Conservation (phyloP, 805 yeast genomes). For the Yarrowia keelungensis region DNA sequence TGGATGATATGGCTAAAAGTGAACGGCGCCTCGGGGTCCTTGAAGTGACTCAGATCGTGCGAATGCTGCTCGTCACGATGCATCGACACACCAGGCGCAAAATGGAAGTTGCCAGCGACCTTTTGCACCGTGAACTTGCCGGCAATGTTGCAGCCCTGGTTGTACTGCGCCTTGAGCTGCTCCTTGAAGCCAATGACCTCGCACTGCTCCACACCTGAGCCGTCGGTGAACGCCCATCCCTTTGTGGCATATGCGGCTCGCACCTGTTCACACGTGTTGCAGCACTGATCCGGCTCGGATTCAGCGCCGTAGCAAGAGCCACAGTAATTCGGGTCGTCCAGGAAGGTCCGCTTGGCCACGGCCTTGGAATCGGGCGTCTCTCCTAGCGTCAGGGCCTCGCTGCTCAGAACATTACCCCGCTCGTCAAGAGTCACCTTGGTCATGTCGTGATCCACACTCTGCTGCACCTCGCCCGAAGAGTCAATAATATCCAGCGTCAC, state of each 20-base stretch:
- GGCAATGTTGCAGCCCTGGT: slow-evolving; percentile 87
- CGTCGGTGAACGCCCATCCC: slow-evolving; percentile 92
- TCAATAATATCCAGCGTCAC: slow-evolving; percentile 88
- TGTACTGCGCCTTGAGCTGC: slow-evolving; percentile 62
- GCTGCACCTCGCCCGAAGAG: slow-evolving; percentile 81
- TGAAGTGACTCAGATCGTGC: slow-evolving; percentile 83
- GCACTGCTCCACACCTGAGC: slow-evolving; percentile 86
- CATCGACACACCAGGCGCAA: slow-evolving; percentile 91
- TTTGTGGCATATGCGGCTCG: slow-evolving; percentile 75
- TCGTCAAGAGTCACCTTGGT: slow-evolving; percentile 67
- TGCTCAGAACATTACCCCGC: slow-evolving; percentile 58
- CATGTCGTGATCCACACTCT: slow-evolving; percentile 77
- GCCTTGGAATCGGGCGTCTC: slow-evolving; percentile 46
- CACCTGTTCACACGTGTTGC: slow-evolving; percentile 86
- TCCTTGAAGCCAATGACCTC: slow-evolving; percentile 81
- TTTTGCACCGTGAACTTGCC: slow-evolving; percentile 83
- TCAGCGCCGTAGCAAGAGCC: slow-evolving; percentile 94
- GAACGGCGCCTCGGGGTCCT: slow-evolving; percentile 61
- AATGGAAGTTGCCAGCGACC: slow-evolving; percentile 89
- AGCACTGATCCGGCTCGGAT: slow-evolving; percentile 62
- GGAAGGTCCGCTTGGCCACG: slow-evolving; percentile 45
- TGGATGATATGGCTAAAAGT: slow-evolving; percentile 79
- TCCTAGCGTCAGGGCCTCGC: slow-evolving; percentile 51
- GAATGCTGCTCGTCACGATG: slow-evolving; percentile 64
- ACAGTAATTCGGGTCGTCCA: slow-evolving; percentile 61